phyloP scores from a whole-genome alignment of 495 filamentous ascomycete genomes.

The Penicillium samsonianum region DNA sequence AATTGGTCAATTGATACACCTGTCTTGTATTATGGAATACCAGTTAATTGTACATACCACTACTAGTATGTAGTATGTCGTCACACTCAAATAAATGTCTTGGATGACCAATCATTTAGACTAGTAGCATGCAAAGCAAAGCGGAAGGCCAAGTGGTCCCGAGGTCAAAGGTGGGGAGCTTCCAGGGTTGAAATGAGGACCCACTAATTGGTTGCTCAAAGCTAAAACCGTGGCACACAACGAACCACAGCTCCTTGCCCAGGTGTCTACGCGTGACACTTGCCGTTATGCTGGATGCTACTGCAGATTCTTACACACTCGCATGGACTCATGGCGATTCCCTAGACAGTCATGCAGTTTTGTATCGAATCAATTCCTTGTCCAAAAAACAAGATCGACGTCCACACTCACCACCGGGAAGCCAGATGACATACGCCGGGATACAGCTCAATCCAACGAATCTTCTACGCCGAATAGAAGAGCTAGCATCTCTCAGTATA shows the following conservation, averaged over 20 bases:
- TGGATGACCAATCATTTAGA: too few species aligned
- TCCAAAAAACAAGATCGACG: constrained; percentile 13
- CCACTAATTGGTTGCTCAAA: not conserved
- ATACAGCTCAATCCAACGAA: constrained; percentile 11
- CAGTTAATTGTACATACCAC: not conserved
- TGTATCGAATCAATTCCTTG: constrained; percentile 9
- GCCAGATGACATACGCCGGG: constrained; percentile 8
- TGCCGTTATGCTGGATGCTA: not conserved
- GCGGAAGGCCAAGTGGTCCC: too few species aligned
- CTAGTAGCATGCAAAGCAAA: too few species aligned
- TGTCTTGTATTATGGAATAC: not conserved
- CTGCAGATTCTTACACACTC: not conserved
- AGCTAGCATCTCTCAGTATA: constrained; percentile 15
- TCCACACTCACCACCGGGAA: constrained; percentile 2
- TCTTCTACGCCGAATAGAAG: constrained; percentile 12
- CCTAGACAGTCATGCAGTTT: not conserved
- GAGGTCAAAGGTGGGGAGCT: not conserved
- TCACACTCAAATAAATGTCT: too few species aligned
- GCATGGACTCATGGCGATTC: not conserved
- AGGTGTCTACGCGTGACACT: not conserved
- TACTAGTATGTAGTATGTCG: too few species aligned
- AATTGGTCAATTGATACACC: too few species aligned
- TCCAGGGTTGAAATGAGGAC: not conserved
- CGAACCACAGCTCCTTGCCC: not conserved
- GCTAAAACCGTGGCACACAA: too few species aligned